Percentiles rank a stretch among this genome's conserved stretches.
Evolutionary conservation across 768 basidiomycete species (phyloP).

Genomic region (Suillus subalutaceus): DNA sequence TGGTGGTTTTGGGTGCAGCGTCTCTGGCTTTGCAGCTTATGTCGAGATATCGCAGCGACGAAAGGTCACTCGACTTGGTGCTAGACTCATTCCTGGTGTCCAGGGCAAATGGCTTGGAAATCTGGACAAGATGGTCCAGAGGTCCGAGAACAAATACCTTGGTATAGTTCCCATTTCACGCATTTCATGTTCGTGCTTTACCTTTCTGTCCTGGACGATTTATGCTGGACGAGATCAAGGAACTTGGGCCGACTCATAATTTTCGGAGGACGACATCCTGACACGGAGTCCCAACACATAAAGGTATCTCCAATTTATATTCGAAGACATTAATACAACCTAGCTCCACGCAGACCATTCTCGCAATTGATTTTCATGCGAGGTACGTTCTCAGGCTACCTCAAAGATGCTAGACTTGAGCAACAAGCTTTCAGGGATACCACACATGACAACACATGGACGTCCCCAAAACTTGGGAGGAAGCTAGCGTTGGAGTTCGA

Average conservation of each 20-base stretch:
- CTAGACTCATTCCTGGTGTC: slow-evolving; percentile 31
- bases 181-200: too few relatives aligned
- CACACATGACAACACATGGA: slow-evolving; percentile 27
- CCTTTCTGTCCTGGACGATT: slow-evolving; percentile 20
- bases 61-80: slow-evolving; percentile 25
- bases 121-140: slow-evolving; percentile 32
- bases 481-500: slow-evolving; percentile 8
- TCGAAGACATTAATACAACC: neutral
- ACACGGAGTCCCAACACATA: slow-evolving; percentile 51
- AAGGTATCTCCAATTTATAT: slow-evolving; percentile 28
- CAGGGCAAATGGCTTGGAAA: slow-evolving; percentile 36
- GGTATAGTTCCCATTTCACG: slow-evolving; percentile 26
- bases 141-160: slow-evolving; percentile 35
- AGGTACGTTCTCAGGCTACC: slow-evolving; percentile 21
- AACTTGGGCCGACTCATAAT: slow-evolving; percentile 39
- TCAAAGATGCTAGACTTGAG: neutral
- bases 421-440: slow-evolving; percentile 20
- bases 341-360: slow-evolving; percentile 32
- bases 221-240: slow-evolving; percentile 25
- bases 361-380: slow-evolving; percentile 44
- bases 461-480: slow-evolving; percentile 21
- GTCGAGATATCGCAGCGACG: slow-evolving; percentile 17
- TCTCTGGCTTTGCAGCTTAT: slow-evolving; percentile 6
- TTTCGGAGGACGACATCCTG: slow-evolving; percentile 49
- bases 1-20: slow-evolving; percentile 10